phyloP scores from a whole-genome alignment of 2,329 filamentous ascomycete genomes.

The Drechslerella dactyloides region DNA sequence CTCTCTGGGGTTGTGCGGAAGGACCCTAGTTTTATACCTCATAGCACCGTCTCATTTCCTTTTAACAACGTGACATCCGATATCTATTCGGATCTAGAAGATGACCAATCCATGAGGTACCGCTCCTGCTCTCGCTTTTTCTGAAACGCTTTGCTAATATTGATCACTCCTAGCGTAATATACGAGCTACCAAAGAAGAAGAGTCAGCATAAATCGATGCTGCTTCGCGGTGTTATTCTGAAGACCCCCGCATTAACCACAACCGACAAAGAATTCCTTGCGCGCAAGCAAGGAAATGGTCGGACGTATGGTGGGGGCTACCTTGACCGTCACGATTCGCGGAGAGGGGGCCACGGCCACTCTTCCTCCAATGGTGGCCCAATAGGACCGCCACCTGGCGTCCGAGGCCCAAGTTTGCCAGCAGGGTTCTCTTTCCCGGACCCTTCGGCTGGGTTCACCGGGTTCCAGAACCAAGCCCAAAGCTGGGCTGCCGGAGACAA shows the following conservation, averaged over 20 bases:
- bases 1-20: slow-evolving; percentile 81
- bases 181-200: slow-evolving; percentile 79
- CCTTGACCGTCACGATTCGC: slow-evolving; percentile 56
- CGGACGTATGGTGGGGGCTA: slow-evolving; percentile 68
- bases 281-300: slow-evolving; percentile 70
- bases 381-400: slow-evolving; percentile 57
- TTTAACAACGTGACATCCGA: slow-evolving; percentile 67
- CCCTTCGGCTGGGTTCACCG: background rate
- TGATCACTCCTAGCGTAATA: slow-evolving; percentile 68
- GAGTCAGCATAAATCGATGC: slow-evolving; percentile 88
- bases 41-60: slow-evolving; percentile 79
- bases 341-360: slow-evolving; percentile 53
- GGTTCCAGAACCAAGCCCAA: slow-evolving; percentile 15
- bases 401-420: slow-evolving; percentile 44
- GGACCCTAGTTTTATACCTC: slow-evolving; percentile 81
- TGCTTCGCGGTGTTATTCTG: slow-evolving; percentile 81
- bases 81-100: slow-evolving; percentile 75
- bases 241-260: slow-evolving; percentile 74
- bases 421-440: slow-evolving; percentile 34
- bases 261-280: slow-evolving; percentile 75
- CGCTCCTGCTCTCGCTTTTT: slow-evolving; percentile 56
- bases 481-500: slow-evolving; percentile 25
- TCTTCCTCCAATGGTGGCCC: slow-evolving; percentile 62
- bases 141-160: slow-evolving; percentile 53
- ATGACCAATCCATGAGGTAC: slow-evolving; percentile 84